A percentile compares a stretch with the other conserved stretches of the same genome.
Evolutionary conservation across 2,329 filamentous ascomycete genomes (phyloP).

Genomic region (Cercospora brassicicola): DNA sequence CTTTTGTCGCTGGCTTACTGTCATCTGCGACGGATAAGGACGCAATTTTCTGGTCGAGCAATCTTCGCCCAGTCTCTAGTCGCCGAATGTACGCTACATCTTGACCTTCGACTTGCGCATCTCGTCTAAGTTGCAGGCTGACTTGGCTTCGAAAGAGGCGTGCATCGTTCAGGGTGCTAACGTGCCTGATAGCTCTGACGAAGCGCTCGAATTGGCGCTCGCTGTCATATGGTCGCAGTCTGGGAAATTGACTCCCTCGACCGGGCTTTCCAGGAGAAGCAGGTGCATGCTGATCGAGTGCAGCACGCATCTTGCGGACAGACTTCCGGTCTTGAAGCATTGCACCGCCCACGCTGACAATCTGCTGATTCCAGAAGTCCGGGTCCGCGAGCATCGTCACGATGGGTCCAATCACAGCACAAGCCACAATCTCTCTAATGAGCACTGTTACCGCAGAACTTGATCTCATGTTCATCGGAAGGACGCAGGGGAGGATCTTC

Average conservation of each 20-base stretch:
- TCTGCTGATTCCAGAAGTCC: conserved; percentile 95
- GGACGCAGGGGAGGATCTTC: conserved; percentile 69
- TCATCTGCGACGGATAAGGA: conserved; percentile 62
- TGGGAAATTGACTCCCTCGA: conserved; percentile 65
- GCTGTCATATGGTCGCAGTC: conserved; percentile 76
- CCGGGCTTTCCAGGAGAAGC: conserved; percentile 53
- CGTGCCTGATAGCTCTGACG: conserved; percentile 81
- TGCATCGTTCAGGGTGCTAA: conserved; percentile 89
- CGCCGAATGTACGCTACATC: conserved; percentile 85
- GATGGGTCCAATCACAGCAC: conserved; percentile 82
- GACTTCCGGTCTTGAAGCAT: conserved; percentile 95
- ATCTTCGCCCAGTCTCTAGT: conserved; percentile 84
- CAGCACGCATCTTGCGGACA: conserved; percentile 85
- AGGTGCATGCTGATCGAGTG: conserved; percentile 89
- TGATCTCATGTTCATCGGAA: conserved; percentile 71
- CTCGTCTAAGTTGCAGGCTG: conserved; percentile 84
- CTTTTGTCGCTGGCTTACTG: conserved; percentile 46
- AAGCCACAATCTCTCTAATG: conserved; percentile 86
- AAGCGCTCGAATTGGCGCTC: conserved; percentile 94
- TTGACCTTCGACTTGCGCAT: conserved; percentile 73
- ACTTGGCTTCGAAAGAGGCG: conserved; percentile 89
- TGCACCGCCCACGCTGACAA: conserved; percentile 73
- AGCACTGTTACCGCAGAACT: conserved; percentile 79
- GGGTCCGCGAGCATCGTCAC: conserved; percentile 81
- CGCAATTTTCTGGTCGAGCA: conserved; percentile 85